Conservation (phyloP, 192 early-diverging fungal species). For the Lobulomyces angularis region DNA sequence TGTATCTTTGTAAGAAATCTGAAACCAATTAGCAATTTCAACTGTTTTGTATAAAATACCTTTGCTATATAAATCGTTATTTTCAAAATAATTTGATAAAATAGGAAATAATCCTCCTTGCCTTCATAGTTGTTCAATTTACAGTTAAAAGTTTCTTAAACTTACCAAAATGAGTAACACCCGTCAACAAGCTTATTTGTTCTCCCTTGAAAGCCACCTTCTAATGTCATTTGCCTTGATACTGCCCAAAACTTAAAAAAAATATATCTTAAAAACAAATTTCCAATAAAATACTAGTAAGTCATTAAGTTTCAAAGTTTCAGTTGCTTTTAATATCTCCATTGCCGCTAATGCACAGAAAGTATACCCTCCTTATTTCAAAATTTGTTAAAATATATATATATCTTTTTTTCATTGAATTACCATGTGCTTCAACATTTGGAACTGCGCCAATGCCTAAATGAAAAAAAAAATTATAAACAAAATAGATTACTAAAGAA, state of each 20-base stretch:
- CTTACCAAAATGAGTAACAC: slow-evolving; percentile 98
- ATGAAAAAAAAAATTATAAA: slow-evolving; percentile 43
- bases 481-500: neutral
- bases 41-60: slow-evolving; percentile 5
- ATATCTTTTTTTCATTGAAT: too few relatives aligned
- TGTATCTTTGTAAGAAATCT: slow-evolving; percentile 78
- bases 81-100: slow-evolving; percentile 28
- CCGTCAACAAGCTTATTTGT: slow-evolving; percentile 98
- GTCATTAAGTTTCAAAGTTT: slow-evolving; percentile 47
- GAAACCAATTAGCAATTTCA: slow-evolving; percentile 4
- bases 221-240: slow-evolving; percentile 70
- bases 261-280: neutral
- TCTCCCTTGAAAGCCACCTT: slow-evolving; percentile 92
- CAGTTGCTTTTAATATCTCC: slow-evolving; percentile 55
- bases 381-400: too few relatives aligned
- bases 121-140: too few relatives aligned
- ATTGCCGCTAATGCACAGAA: slow-evolving; percentile 84
- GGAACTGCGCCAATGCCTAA: slow-evolving; percentile 81
- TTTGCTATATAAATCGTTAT: slow-evolving; percentile 8
- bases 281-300: slow-evolving; percentile 19
- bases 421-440: slow-evolving; percentile 84
- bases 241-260: slow-evolving; percentile 45
- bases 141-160: too few relatives aligned
- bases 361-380: slow-evolving; percentile 90
- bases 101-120: slow-evolving; percentile 69